phyloP scores from a whole-genome alignment of 148 eudicot genomes.

The Chenopodium berlandieri region DNA sequence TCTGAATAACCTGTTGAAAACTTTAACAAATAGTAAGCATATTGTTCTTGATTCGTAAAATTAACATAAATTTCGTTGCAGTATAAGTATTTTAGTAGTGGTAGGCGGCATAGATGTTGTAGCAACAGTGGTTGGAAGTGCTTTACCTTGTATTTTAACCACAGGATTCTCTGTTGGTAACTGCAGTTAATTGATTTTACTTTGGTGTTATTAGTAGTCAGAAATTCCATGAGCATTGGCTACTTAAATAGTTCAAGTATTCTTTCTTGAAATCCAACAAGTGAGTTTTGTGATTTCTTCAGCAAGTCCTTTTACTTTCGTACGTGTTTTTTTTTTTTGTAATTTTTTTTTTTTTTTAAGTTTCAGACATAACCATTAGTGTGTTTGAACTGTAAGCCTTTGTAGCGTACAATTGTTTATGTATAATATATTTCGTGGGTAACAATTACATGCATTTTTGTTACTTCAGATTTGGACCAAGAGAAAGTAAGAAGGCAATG shows the following conservation, averaged over 20 bases:
- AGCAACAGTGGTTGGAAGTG: not conserved
- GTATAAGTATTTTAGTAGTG: not conserved
- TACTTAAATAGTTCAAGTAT: not conserved
- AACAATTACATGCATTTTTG: not conserved
- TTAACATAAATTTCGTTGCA: no score
- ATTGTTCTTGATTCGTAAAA: not conserved
- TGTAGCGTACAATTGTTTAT: not conserved
- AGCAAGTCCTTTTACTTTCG: not conserved
- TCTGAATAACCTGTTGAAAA: not conserved
- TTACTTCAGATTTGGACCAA: conserved; percentile 78
- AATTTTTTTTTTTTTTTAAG: no score
- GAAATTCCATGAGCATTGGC: not conserved
- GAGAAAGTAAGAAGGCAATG: conserved; percentile 99
- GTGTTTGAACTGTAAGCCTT: not conserved
- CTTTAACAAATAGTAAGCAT: not conserved
- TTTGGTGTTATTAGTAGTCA: not conserved
- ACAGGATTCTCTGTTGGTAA: not conserved
- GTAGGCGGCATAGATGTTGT: not conserved
- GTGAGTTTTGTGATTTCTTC: not conserved
- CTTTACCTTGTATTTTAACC: not conserved
- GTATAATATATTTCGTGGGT: not conserved
- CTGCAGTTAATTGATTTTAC: not conserved
- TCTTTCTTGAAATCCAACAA: not conserved
- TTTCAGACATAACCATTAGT: not conserved
- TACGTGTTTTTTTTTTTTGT: not conserved